Evolutionary conservation across 345 rosid species (phyloP).

Genomic region (Schrenkiella parvula): DNA sequence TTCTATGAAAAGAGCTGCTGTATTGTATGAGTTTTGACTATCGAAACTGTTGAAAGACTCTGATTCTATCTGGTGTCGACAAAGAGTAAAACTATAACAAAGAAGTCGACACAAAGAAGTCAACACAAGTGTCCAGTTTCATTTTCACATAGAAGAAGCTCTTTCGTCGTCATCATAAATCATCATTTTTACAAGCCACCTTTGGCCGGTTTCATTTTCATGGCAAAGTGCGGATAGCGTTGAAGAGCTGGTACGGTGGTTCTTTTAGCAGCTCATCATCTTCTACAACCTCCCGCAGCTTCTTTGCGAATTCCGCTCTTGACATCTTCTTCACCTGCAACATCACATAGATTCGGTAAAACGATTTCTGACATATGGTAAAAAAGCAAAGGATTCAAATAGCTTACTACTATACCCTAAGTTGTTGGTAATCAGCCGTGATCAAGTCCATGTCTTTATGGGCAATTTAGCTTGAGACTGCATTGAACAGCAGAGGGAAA

Average conservation of each 20-base stretch:
- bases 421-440: slow-evolving; percentile 38
- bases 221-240: slow-evolving; percentile 18
- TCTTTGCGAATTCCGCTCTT: slow-evolving; percentile 51
- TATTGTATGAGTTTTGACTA: too few relatives aligned
- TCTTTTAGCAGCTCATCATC: slow-evolving; percentile 52
- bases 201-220: neutral
- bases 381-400: neutral
- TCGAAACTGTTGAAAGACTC: too few relatives aligned
- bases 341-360: neutral
- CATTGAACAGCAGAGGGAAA: slow-evolving; percentile 66
- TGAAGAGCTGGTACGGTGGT: slow-evolving; percentile 61
- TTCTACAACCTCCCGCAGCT: slow-evolving; percentile 55
- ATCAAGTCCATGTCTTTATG: slow-evolving; percentile 53
- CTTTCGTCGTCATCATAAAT: neutral
- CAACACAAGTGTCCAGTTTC: too few relatives aligned
- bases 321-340: slow-evolving; percentile 55
- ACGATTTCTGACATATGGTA: neutral
- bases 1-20: too few relatives aligned
- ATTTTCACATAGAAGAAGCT: neutral
- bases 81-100: too few relatives aligned
- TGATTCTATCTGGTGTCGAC: too few relatives aligned
- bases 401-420: slow-evolving; percentile 47
- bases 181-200: neutral
- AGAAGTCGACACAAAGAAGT: too few relatives aligned
- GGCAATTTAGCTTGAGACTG: slow-evolving; percentile 57